Conservation (phyloP, 352 stramenopile genomes). For the Labyrinthula sp. region DNA sequence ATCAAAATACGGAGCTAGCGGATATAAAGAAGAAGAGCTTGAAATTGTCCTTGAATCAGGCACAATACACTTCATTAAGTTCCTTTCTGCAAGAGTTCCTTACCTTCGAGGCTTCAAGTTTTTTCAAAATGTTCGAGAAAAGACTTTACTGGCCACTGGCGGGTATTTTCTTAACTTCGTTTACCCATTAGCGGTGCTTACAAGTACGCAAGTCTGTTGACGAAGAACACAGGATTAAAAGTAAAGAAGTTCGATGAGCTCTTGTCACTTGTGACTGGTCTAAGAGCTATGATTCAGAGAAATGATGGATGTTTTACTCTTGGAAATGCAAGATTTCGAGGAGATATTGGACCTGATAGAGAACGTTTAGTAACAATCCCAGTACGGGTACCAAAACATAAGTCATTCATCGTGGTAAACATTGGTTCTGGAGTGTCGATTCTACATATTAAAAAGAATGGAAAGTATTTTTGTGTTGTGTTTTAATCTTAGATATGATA, state of each 20-base stretch:
- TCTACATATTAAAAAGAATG: slow-evolving; percentile 21
- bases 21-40: slow-evolving; percentile 16
- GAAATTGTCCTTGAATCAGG: background rate
- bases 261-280: slow-evolving; percentile 17
- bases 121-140: slow-evolving; percentile 1
- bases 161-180: too few relatives aligned
- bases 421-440: slow-evolving; percentile 28
- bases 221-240: slow-evolving; percentile 4
- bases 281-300: slow-evolving; percentile 6
- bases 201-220: slow-evolving; percentile 12
- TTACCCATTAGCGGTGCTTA: slow-evolving; percentile 12
- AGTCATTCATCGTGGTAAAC: slow-evolving; percentile 21
- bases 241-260: slow-evolving; percentile 13
- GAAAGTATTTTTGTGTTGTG: too few relatives aligned
- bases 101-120: too few relatives aligned
- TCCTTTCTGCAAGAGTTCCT: background rate
- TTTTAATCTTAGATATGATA: too few relatives aligned
- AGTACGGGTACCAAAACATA: background rate
- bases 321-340: slow-evolving; percentile 9
- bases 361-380: slow-evolving; percentile 10
- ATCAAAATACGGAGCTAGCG: too few relatives aligned
- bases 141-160: background rate
- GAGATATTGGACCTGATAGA: slow-evolving; percentile 4
- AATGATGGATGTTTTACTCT: slow-evolving; percentile 8
- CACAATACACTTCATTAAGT: slow-evolving; percentile 17